Evolutionary conservation across 345 rosid genomes (phyloP), one percentile per base, ranked within the genome.

Genomic region (Linum tenue): DNA sequence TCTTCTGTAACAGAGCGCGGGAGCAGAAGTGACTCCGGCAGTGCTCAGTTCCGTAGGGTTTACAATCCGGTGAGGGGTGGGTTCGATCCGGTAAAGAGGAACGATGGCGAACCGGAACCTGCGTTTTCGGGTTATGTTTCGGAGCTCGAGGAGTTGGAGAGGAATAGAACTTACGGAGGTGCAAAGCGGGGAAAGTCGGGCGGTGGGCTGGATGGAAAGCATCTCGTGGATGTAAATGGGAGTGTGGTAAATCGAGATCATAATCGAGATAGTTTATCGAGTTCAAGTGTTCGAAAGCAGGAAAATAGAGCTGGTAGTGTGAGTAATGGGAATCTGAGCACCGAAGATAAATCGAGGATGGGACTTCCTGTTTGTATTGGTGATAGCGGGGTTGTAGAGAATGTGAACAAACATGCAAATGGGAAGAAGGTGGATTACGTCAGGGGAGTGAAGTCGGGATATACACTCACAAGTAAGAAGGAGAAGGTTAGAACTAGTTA

Each of bases 401-500:
- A 62, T 38, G 72, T 56, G 55, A 64, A 70, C 57, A 73, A 56
- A 62, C 39, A 63, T 48, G 38, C 42, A 9, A 39, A 50, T 39
- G 55, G 42, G 1, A 72, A 60, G 69, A 66, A 67, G 53, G 64
- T 15, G 31, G 50, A 61, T 66, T 39, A 64, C 14, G 37, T 35
- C 17, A 65, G 58, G 15, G 71, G 63, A 4, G 38, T 69, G 61
- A 69, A 58, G 4, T 41, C 72, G 15, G 70, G 79, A 2, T 72
- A 73, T 67, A 56, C 64, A 1, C 70, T 78, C 56, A 67, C 37
- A 61, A 84, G 73, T 64, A 80, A 77, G 81, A 88, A 80, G 72
- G 83, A 81, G 74, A 75, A 69, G 68, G 68, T 22, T 55, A 83
- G 70, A 64, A 62, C 48, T 31, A 65, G 48, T 48, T 92, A 87